Base-by-base conservation (phyloP, 1,284 basidiomycete species). In the Rhodotorula sp. region DNA sequence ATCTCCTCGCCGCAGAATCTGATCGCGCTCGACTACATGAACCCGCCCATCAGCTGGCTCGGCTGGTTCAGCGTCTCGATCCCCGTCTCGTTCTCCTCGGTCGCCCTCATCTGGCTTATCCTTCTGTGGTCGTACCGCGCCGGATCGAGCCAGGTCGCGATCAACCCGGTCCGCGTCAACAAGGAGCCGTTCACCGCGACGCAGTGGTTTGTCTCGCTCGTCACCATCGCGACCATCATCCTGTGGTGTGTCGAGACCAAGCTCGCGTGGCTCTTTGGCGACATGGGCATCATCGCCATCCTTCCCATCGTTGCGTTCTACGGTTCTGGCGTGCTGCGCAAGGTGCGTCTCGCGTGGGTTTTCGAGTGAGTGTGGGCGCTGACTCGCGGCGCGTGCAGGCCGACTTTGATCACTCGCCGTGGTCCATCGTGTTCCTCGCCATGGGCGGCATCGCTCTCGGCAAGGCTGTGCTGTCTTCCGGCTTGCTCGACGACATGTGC, bases 401-500 rank as follows among this genome's bases (percentile, higher is more conserved):
- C 77, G 93, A 97, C 82, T 97, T 97, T 82, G 93, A 79, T 52
- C 78, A 79, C 60, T 79, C 77, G 59, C 77, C 78, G 72, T 97
- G 93, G 93, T 90, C 90, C 1, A 94, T 97, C 73, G 93, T 96
- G 58, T 79, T 79, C 73, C 70, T 79, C 16, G 93, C 93, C n/a
- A 99, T 99, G 96, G 96, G 97, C 25, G 96, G 97, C 49, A 96
- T 98, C 64, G 93, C 94, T 0, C 87, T 98, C 5, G 97, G 96
- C 61, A 93, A 97, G 80, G 95, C 93, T 3, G 96, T 99, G 4
- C 87, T 89, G 25, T 90, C 91, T 3, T 96, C 92, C 54, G 96
- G 97, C 0, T 84, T 99, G 53, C 85, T 98, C 46, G 88, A 89
- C 48, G 87, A 90, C 61, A 73, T 80, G 74, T 74, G 76, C 55